phyloP scores from a whole-genome alignment of 148 eudicot genomes.

The Camellia sinensis region DNA sequence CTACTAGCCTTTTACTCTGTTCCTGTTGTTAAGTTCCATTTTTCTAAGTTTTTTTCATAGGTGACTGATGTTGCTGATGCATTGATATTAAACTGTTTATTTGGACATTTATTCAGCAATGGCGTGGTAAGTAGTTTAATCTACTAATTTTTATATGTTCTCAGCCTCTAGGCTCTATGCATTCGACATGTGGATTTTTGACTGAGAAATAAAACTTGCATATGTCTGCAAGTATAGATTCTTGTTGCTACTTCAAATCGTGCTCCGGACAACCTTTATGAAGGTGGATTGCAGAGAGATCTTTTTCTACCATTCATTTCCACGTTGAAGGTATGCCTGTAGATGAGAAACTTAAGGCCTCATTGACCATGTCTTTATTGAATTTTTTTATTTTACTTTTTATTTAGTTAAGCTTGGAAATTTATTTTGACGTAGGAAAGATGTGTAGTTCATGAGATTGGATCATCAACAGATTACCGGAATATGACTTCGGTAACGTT shows the following conservation, averaged over 20 bases:
- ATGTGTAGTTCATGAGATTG: constrained; percentile 73
- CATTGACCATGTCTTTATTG: not conserved
- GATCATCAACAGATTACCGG: constrained; percentile 79
- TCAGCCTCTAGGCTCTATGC: not conserved
- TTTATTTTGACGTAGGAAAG: constrained; percentile 60
- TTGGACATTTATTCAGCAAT: constrained; percentile 68
- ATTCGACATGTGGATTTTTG: not conserved
- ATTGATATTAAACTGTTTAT: constrained; percentile 73
- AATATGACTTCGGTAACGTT: constrained; percentile 68
- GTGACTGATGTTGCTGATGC: constrained; percentile 98
- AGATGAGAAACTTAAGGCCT: not conserved
- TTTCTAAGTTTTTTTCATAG: constrained; percentile 27
- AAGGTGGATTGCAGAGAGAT: constrained; percentile 92
- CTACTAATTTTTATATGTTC: not conserved
- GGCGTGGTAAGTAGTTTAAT: constrained; percentile 60
- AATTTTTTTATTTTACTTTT: not conserved
- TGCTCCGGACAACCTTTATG: constrained; percentile 86
- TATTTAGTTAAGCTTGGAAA: not conserved
- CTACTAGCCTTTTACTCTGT: not conserved
- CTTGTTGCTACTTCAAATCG: constrained; percentile 94
- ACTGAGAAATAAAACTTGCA: not conserved
- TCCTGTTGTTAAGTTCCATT: not conserved
- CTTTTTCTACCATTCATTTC: constrained; percentile 87
- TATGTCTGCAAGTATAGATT: constrained; percentile 39
- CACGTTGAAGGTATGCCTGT: constrained; percentile 57